Evolutionary conservation across 2,329 filamentous ascomycete genomes (phyloP).

Genomic region (Hymenoscyphus fraxineus): DNA sequence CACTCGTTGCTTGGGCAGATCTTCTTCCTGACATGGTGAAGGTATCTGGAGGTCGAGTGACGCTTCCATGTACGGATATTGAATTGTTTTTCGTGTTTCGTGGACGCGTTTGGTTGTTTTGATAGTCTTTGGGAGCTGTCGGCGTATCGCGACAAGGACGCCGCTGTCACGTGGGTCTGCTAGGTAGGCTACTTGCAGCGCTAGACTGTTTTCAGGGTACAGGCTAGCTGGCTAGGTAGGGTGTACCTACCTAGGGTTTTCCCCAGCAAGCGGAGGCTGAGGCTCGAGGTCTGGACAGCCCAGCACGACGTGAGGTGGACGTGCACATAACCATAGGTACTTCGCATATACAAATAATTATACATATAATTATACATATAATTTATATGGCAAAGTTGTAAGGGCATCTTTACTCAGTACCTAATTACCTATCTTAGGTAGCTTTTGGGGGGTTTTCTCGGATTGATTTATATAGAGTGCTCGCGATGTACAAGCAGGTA

Average conservation of each 20-base stretch:
- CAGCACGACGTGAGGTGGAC: neutral
- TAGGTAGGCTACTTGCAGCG: no score
- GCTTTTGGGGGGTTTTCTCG: no score
- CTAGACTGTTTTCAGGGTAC: neutral
- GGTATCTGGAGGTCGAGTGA: neutral
- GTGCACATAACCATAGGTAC: no score
- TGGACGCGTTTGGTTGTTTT: neutral
- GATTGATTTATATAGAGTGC: no score
- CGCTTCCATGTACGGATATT: neutral
- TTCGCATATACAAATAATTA: no score
- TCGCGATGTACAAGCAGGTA: neutral
- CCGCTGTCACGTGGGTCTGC: neutral
- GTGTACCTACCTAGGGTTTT: neutral
- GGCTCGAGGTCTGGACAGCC: neutral
- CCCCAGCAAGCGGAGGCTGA: neutral
- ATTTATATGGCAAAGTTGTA: neutral
- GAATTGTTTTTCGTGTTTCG: neutral
- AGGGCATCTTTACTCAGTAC: neutral
- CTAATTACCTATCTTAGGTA: no score
- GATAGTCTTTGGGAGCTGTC: neutral
- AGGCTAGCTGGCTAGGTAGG: neutral
- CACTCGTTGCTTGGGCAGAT: conserved; percentile 22
- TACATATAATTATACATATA: no score
- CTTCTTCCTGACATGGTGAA: conserved; percentile 8
- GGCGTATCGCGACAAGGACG: neutral